These are phyloP conservation scores for Ceriops tagal DNA, from an alignment of 345 rosid species.

Conservation along the genomic window DNA sequence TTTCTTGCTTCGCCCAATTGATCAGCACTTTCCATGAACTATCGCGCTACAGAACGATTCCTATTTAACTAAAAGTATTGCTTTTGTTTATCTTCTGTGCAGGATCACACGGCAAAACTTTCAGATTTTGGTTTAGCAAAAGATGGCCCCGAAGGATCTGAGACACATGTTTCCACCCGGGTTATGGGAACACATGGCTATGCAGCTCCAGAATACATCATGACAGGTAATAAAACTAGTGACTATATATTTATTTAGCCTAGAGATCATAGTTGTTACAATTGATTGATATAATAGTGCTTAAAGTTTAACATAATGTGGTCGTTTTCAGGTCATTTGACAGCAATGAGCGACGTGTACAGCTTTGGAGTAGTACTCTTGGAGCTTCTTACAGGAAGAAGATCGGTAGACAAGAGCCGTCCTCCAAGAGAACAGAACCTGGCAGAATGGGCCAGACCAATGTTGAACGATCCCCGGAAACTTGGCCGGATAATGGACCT, in stretches of 20 bases:
- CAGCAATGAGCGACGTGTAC: conserved; percentile 30
- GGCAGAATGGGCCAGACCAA: conserved; percentile 31
- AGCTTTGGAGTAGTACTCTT: conserved; percentile 32
- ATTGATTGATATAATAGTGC: neutral
- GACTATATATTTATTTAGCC: neutral
- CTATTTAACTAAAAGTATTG: neutral
- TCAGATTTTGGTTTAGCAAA: conserved; percentile 91
- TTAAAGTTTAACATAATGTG: neutral
- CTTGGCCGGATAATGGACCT: conserved; percentile 76
- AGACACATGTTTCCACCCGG: conserved; percentile 84
- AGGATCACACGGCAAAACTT: conserved; percentile 80
- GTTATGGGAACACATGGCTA: conserved; percentile 98
- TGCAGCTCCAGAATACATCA: conserved; percentile 89
- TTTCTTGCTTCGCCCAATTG: neutral
- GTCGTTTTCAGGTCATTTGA: conserved; percentile 26
- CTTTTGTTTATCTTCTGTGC: neutral
- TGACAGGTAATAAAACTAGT: conserved; percentile 55
- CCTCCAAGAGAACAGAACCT: conserved; percentile 24
- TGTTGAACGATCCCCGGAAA: conserved; percentile 61
- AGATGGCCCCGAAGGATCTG: conserved; percentile 95
- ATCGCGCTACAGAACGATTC: too few species aligned
- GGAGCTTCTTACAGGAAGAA: conserved; percentile 30
- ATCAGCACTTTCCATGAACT: too few species aligned
- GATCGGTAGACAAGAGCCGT: conserved; percentile 27
- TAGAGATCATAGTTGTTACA: too few species aligned